phyloP scores from a whole-genome alignment of 1,139 yeast species.

The Blastobotrys proliferans region DNA sequence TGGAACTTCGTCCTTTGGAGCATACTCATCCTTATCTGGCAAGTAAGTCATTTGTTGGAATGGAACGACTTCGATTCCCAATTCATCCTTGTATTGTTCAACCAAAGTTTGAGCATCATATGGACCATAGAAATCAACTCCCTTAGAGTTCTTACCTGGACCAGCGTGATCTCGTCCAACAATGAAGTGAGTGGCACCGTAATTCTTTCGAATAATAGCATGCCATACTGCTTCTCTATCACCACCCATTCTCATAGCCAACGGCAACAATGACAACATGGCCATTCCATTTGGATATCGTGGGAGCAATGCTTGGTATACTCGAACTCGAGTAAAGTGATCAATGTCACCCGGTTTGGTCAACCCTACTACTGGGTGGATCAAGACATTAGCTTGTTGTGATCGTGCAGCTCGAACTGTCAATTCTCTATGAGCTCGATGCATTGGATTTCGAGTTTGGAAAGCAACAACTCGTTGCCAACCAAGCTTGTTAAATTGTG shows the following conservation, averaged over 20 bases:
- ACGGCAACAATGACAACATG: conserved; percentile 77
- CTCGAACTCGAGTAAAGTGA: conserved; percentile 95
- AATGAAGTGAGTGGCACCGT: conserved; percentile 95
- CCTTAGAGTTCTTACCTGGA: conserved; percentile 90
- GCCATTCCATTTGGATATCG: conserved; percentile 95
- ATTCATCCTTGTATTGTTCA: conserved; percentile 67
- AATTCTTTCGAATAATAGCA: conserved; percentile 92
- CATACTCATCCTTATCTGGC: conserved; percentile 93
- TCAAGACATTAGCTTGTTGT: conserved; percentile 71
- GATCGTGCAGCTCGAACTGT: conserved; percentile 92
- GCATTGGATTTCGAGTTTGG: conserved; percentile 99
- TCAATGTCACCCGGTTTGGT: conserved; percentile 98
- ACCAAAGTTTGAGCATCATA: conserved; percentile 94
- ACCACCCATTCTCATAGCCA: conserved; percentile 99
- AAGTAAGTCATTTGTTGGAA: conserved; percentile 95
- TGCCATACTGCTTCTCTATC: conserved; percentile 99
- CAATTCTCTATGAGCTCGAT: conserved; percentile 93
- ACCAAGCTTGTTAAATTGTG: conserved; percentile 72
- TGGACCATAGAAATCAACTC: conserved; percentile 94
- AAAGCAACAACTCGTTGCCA: conserved; percentile 95
- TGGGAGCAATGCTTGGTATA: conserved; percentile 85
- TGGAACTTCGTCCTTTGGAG: conserved; percentile 91
- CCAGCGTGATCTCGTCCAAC: conserved; percentile 99
- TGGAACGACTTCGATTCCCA: conserved; percentile 87
- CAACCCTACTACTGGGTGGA: conserved; percentile 95